Percentiles rank a stretch among this genome's conserved stretches.
phyloP scores from a whole-genome alignment of 225 moss, liverwort and hornwort species.

The Thuidium tamariscinum region DNA sequence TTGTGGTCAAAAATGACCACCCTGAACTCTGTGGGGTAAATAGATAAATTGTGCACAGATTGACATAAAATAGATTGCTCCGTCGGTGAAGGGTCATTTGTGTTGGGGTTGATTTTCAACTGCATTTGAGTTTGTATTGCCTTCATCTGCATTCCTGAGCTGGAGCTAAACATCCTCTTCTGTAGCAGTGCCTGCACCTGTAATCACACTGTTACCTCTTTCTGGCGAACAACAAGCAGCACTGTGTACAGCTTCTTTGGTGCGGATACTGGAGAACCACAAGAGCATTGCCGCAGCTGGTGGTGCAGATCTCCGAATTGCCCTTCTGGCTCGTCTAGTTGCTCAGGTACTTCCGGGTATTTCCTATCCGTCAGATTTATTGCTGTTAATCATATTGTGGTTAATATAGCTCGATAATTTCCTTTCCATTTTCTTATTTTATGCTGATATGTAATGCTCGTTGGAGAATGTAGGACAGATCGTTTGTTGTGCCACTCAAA shows the following conservation, averaged over 20 bases:
- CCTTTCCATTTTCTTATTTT: not conserved
- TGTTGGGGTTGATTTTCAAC: not conserved
- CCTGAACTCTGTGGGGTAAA: not conserved
- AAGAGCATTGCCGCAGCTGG: conserved; percentile 89
- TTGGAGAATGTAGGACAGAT: not conserved
- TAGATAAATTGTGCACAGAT: not conserved
- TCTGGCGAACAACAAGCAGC: conserved; percentile 80
- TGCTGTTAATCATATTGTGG: not conserved
- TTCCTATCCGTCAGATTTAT: not conserved
- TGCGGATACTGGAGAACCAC: conserved; percentile 88
- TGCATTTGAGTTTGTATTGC: not conserved
- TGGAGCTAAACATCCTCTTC: conserved; percentile 5
- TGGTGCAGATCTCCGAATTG: conserved; percentile 83
- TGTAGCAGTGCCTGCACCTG: conserved; percentile 58
- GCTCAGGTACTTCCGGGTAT: conserved; percentile 51
- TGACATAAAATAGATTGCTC: not conserved
- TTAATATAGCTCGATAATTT: not conserved
- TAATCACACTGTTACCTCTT: conserved; percentile 68
- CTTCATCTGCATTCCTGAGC: not conserved
- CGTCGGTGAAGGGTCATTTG: not conserved
- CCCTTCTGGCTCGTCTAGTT: conserved; percentile 81
- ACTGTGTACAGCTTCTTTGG: conserved; percentile 76
- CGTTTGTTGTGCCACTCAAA: not conserved
- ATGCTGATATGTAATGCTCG: not conserved
- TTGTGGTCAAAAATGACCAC: not conserved